Base-by-base conservation (phyloP, 2,329 filamentous ascomycete genomes). In the Penicillium nordicum region DNA sequence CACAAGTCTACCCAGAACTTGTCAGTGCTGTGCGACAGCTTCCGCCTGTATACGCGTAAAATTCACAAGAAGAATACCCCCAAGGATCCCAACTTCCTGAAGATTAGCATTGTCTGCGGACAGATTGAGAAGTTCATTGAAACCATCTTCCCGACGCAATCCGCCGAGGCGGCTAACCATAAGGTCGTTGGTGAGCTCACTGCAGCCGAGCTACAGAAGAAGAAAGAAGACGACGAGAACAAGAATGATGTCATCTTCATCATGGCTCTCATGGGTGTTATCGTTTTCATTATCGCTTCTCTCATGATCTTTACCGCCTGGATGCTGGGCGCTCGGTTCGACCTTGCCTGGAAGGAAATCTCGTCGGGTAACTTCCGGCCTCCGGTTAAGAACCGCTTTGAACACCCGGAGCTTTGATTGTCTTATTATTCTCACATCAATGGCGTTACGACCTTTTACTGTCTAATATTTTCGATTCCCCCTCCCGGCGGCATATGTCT, bases 51-150 rank as follows among this genome's bases (percentile, higher is more conserved):
- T 68, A 81, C 85, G 9, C 85, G 89, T 65, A 85, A 84, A 73
- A 97, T 99, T 73, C 88, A 92, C 69, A 86, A 88, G 80, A 97
- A 94, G 84, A 97, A 97, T 75, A 90, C 92, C 61, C 93, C 94
- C 0, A 86, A 87, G 67, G 94, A 99, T 69, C 94, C 93, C 43
- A 93, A 92, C 72, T 99, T 88, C 78, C 79, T 97, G 44, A 88
- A 90, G 69, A 97, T 99, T 70, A 96, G 92, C 75, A 86, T 92
- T 61, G 88, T 89, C 53, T 96, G 93, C 71, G 93, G 85, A 69
- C 67, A 94, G 89, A 90, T 96, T 63, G 92, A 97, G 74, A 89
- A 94, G 79, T 96, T 96, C 72, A 96, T 97, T 72, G 93, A 97
- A 75, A 87, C 86, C 5, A 86, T 97, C 65, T 97, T 92, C 84